Base-by-base conservation (phyloP, 352 stramenopile species). In the Phytophthora brassicae region DNA sequence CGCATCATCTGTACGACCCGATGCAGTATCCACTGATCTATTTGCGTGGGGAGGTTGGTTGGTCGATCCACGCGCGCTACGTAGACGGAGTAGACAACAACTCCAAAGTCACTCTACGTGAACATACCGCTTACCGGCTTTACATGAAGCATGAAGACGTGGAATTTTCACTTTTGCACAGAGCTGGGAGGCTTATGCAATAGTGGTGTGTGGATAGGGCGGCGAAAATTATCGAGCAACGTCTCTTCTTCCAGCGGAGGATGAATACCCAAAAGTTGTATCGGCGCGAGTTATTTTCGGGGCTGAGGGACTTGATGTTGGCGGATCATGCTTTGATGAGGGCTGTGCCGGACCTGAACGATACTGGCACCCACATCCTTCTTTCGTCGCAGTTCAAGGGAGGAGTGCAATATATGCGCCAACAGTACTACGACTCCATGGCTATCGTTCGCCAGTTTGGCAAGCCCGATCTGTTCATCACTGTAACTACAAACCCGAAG, bases 391-490 rank as follows among this genome's bases (percentile, higher is more conserved):
- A 28, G 1, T 56, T 29, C 9, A 17, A 11, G 3, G 33, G 48
- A 23, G 35, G 48, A 17, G 16, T 38, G 11, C 31, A 26, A 16
- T 56, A 56, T 28, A 75, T 71, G 53, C 29, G 64, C 7, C 35
- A 59, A 28, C 64, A 57, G 19, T 82, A 72, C 23, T 47, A 74
- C 55, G 72, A 86, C 29, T 50, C 59, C 4, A 72, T 81, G 56
- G 63, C 66, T 16, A 78, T 86, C 13, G 71, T 83, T 1, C 62
- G 68, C 3, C 23, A 70, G 20, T 73, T 57, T 36, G 74, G 72
- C 6, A 75, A 70, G 17, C 73, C 73, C 6, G 61, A 83, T n/a
- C 46, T 79, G 5, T 88, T 88, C 64, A 69, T 84, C 17, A 81
- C 78, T 0, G 62, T 84, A 4, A 82, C 73, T 5, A 71, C 49